Evolutionary conservation across 2,329 filamentous ascomycete genomes (phyloP), one percentile per base, ranked within the genome.

Genomic region (Trichocomaceae sp.): DNA sequence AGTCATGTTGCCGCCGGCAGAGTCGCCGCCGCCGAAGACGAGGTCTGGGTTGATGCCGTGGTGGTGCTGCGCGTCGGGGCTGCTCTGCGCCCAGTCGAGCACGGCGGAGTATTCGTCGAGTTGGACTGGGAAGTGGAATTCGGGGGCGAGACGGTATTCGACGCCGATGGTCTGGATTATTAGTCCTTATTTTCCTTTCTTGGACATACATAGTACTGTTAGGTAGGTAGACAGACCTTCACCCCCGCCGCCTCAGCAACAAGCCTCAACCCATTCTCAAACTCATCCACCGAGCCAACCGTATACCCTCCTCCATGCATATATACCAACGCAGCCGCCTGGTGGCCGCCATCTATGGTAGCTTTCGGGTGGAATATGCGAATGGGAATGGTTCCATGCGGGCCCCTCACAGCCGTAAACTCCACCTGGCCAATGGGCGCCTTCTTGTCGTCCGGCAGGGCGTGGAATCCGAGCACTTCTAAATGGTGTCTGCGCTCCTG

Each of bases 201-300:
- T 26, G n/a, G n/a, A n/a, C n/a, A n/a, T n/a, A n/a, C n/a, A 26
- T 26, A 26, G 23, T 26, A n/a, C 23, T 26, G 3, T 26, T 26
- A 26, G 7, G 23, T 4, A 26, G 23, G 7, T 26, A 26, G 26
- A 29, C 26, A 69, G 8, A 69, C 63, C 57, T 64, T 56, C 1
- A 60, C 55, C 23, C 58, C 61, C 17, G 61, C 56, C 49, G 62
- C 60, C 54, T 68, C 67, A 20, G 67, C 64, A 20, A 69, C 44
- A 15, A 71, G 55, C 22, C 68, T 60, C 42, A 68, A 59, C 6
- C 69, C 66, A 33, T 72, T 69, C 54, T 73, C 68, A 49, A 71
- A 72, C 45, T 73, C 69, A 45, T 73, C 66, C 8, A 71, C 66
- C n/a, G 61, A 62, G 13, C 70, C 69, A 23, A 72, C 63, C 1